These are phyloP conservation scores for Trichoderma breve DNA, from an alignment of 2,329 filamentous ascomycete genomes.

Conservation along the genomic window DNA sequence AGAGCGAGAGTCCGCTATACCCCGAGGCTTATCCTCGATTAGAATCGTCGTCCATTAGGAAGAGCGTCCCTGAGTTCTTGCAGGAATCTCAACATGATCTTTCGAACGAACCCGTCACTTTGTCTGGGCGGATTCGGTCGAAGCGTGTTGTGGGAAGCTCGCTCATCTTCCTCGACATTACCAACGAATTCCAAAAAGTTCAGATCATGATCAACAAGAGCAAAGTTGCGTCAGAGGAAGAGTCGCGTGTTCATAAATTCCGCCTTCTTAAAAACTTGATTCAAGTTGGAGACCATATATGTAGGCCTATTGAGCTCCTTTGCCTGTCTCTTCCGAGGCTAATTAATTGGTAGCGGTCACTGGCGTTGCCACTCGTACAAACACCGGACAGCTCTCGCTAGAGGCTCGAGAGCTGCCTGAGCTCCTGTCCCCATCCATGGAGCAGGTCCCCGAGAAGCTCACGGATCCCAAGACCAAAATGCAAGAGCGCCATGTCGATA, in stretches of 20 bases:
- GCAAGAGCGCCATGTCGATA: conserved; percentile 79
- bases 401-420: conserved; percentile 65
- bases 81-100: conserved; percentile 30
- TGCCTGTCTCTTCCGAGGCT: conserved; percentile 24
- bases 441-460: conserved; percentile 71
- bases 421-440: conserved; percentile 74
- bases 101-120: conserved; percentile 31
- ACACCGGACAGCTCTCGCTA: conserved; percentile 73
- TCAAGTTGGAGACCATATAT: conserved; percentile 79
- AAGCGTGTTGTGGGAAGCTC: conserved; percentile 71
- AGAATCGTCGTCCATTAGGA: conserved; percentile 27
- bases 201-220: conserved; percentile 75
- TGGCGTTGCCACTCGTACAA: conserved; percentile 68
- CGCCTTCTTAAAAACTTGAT: conserved; percentile 64
- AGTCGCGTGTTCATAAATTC: conserved; percentile 44
- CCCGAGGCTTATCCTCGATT: conserved; percentile 38
- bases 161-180: conserved; percentile 80
- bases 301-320: conserved; percentile 50
- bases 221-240: conserved; percentile 40
- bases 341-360: conserved; percentile 55
- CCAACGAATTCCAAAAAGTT: conserved; percentile 67
- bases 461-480: conserved; percentile 69
- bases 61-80: conserved; percentile 37
- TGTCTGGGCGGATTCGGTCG: conserved; percentile 66
- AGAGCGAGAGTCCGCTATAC: conserved; percentile 37